A percentile compares a stretch with the other conserved stretches of the same genome.
phyloP scores from a whole-genome alignment of 495 filamentous ascomycete species.

The Penicillium coprophilum region DNA sequence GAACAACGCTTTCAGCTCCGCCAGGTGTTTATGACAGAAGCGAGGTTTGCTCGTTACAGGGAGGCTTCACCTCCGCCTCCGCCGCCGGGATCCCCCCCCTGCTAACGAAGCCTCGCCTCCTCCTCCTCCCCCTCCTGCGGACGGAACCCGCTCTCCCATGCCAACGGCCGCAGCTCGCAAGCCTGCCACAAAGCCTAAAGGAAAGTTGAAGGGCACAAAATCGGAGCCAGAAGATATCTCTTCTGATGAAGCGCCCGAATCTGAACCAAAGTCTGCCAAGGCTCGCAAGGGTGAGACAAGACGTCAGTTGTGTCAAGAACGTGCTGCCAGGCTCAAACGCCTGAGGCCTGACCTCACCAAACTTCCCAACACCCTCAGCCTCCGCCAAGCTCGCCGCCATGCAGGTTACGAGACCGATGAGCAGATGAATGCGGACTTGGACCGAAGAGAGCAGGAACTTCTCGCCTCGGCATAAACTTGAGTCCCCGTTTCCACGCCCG shows the following conservation, averaged over 20 bases:
- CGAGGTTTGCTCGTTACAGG: constrained; percentile 39
- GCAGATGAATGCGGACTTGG: constrained; percentile 34
- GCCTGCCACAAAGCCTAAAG: constrained; percentile 5
- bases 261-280: constrained; percentile 19
- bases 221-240: constrained; percentile 11
- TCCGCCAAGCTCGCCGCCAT: constrained; percentile 29
- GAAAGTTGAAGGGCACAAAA: neutral
- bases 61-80: constrained; percentile 16
- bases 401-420: constrained; percentile 33
- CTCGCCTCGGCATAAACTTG: neutral
- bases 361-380: constrained; percentile 25
- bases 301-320: constrained; percentile 27
- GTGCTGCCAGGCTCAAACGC: constrained; percentile 29
- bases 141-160: constrained; percentile 4
- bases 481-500: neutral
- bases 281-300: constrained; percentile 25
- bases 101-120: constrained; percentile 17
- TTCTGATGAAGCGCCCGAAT: constrained; percentile 3
- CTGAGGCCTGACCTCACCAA: constrained; percentile 31
- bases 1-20: constrained; percentile 58
- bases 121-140: constrained; percentile 23
- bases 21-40: constrained; percentile 42
- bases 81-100: constrained; percentile 8
- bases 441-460: constrained; percentile 25
- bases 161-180: neutral